Percentiles rank a stretch among this genome's conserved stretches.
phyloP scores from a whole-genome alignment of 192 early-diverging fungal species.

The Funneliformis geosporum region DNA sequence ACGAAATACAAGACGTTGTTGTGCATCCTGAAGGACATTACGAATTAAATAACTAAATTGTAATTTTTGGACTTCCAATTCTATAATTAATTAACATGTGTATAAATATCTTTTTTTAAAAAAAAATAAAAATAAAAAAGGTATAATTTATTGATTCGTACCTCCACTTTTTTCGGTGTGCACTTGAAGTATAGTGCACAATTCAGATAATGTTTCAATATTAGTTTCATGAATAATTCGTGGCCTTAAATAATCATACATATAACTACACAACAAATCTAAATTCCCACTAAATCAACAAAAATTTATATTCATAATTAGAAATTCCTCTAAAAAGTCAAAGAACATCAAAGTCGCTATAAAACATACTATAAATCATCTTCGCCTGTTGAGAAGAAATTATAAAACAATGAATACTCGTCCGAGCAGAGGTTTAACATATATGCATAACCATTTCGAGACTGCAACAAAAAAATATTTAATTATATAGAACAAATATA shows the following conservation, averaged over 20 bases:
- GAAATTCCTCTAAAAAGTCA: too few species aligned
- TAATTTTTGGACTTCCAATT: constrained; percentile 52
- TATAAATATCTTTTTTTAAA: constrained; percentile 31
- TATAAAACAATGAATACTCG: constrained; percentile 76
- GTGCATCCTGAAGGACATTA: constrained; percentile 86
- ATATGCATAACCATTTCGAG: constrained; percentile 80
- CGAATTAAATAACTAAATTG: constrained; percentile 71
- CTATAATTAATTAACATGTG: constrained; percentile 22
- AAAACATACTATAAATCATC: constrained; percentile 68
- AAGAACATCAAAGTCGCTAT: not conserved
- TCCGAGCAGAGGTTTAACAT: constrained; percentile 82
- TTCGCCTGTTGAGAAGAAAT: constrained; percentile 78
- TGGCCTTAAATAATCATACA: constrained; percentile 87
- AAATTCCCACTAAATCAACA: constrained; percentile 60
- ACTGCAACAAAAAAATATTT: constrained; percentile 42
- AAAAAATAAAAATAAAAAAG: constrained; percentile 28
- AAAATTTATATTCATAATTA: constrained; percentile 1
- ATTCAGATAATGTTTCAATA: constrained; percentile 79
- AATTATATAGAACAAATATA: not conserved
- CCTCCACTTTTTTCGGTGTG: constrained; percentile 43
- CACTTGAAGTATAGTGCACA: constrained; percentile 73
- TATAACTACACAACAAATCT: constrained; percentile 68
- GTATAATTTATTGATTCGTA: not conserved
- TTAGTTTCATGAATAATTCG: constrained; percentile 83
- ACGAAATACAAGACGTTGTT: constrained; percentile 85